Evolutionary conservation across 1,284 basidiomycete species (phyloP).

Genomic region (Apiotrichum sp.): DNA sequence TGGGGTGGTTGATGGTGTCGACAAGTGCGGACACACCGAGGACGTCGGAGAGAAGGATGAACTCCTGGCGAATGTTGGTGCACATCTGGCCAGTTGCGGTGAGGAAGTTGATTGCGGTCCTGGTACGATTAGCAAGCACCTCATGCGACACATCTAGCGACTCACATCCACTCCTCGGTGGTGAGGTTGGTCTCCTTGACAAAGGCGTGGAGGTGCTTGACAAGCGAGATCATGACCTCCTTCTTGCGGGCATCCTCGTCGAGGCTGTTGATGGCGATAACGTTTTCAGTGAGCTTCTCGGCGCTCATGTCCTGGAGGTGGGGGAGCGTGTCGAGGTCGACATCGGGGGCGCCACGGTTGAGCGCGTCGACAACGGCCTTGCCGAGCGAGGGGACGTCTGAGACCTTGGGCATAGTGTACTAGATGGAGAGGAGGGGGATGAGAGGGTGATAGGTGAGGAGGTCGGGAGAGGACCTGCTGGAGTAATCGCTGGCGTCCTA

Average conservation of each 20-base stretch:
- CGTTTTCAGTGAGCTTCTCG: constrained; percentile 57
- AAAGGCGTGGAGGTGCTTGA: constrained; percentile 65
- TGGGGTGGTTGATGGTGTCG: constrained; percentile 69
- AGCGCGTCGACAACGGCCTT: constrained; percentile 19
- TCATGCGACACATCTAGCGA: background rate
- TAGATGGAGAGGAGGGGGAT: background rate
- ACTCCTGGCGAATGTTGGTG: constrained; percentile 69
- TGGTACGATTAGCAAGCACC: constrained; percentile 4
- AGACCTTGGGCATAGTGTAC: constrained; percentile 15
- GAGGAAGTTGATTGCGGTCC: constrained; percentile 63
- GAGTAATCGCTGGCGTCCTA: background rate
- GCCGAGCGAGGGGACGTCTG: constrained; percentile 18
- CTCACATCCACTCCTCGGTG: constrained; percentile 74
- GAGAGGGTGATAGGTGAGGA: background rate
- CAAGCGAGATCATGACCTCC: constrained; percentile 52
- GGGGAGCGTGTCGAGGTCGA: constrained; percentile 48
- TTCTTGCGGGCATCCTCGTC: constrained; percentile 51
- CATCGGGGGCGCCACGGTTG: constrained; percentile 17
- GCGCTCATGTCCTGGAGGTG: constrained; percentile 46
- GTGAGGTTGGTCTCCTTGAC: constrained; percentile 66
- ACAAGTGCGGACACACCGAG: constrained; percentile 73
- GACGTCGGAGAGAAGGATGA: constrained; percentile 72
- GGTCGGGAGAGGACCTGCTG: background rate
- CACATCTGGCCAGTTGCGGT: constrained; percentile 67
- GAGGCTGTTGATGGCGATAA: constrained; percentile 51